Conservation (phyloP, 805 yeast species). For the Ogataea chonburiensis region DNA sequence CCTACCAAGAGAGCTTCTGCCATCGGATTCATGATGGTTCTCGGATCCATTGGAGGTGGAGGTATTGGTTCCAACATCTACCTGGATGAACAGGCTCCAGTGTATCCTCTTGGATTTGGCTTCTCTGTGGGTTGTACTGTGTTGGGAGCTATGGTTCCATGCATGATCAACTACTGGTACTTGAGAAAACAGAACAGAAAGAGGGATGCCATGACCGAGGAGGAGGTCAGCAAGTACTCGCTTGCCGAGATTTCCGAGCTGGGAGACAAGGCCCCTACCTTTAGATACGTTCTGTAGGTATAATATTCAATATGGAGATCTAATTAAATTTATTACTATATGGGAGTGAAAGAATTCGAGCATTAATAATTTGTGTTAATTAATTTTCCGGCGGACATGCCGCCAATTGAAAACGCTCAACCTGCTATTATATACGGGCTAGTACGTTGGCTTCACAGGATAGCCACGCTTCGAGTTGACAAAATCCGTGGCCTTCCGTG, state of each 20-base stretch:
- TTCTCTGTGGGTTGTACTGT: conserved; percentile 22
- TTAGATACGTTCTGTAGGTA: conserved; percentile 27
- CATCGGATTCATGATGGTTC: conserved; percentile 43
- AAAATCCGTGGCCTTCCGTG: conserved; percentile 34
- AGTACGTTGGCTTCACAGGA: conserved; percentile 10
- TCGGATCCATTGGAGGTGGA: conserved; percentile 32
- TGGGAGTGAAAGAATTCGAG: too few species aligned
- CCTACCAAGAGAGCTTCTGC: conserved; percentile 45
- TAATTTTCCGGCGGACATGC: too few species aligned
- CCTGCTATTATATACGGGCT: too few species aligned
- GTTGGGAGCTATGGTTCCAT: conserved; percentile 22
- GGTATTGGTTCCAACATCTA: conserved; percentile 23
- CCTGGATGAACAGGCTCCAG: conserved; percentile 17
- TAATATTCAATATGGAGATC: conserved; percentile 1
- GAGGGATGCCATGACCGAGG: conserved; percentile 11
- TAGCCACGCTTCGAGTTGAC: conserved; percentile 20
- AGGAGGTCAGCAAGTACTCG: conserved; percentile 27
- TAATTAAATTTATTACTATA: too few species aligned
- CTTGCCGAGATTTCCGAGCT: conserved; percentile 33
- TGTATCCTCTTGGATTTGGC: conserved; percentile 21
- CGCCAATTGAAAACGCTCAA: too few species aligned
- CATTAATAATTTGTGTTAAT: too few species aligned
- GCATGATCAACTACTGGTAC: conserved; percentile 17
- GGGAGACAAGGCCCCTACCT: conserved; percentile 46
- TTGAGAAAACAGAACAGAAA: conserved; percentile 12